Percentiles rank a stretch among this genome's conserved stretches.
Conservation (phyloP, 2,329 filamentous ascomycete genomes). For the Thelonectria blattea region DNA sequence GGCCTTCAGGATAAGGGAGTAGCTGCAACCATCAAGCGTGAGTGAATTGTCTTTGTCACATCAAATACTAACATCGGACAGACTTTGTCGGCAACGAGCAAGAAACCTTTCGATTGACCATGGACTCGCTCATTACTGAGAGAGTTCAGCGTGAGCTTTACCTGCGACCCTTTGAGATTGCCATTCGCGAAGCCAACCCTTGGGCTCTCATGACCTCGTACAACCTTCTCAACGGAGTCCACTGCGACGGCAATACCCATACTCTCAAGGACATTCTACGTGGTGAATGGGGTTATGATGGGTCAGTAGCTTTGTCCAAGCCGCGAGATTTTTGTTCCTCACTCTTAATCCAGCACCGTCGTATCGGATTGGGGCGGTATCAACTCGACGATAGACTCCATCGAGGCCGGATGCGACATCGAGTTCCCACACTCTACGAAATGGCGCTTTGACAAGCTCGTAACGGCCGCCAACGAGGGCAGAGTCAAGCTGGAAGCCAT, state of each 20-base stretch:
- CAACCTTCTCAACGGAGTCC: constrained; percentile 69
- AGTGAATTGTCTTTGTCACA: constrained; percentile 24
- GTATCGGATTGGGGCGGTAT: constrained; percentile 66
- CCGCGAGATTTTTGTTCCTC: constrained; percentile 4
- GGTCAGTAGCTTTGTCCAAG: constrained; percentile 44
- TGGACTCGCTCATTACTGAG: constrained; percentile 69
- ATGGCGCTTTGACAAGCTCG: constrained; percentile 62
- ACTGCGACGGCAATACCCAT: constrained; percentile 59
- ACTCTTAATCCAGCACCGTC: constrained; percentile 50
- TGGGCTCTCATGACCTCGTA: constrained; percentile 75
- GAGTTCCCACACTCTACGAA: constrained; percentile 64
- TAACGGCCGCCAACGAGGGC: constrained; percentile 58
- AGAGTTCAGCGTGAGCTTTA: constrained; percentile 72
- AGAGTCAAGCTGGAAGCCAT: constrained; percentile 56
- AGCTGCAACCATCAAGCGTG: constrained; percentile 79
- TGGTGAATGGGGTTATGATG: constrained; percentile 68
- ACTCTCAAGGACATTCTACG: constrained; percentile 63
- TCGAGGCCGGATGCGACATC: constrained; percentile 62
- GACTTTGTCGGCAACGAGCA: constrained; percentile 76
- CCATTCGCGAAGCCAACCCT: constrained; percentile 70
- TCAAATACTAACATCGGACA: constrained; percentile 30
- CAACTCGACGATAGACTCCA: constrained; percentile 62
- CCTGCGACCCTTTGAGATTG: constrained; percentile 77
- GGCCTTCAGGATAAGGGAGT: constrained; percentile 77
- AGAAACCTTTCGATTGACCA: constrained; percentile 62